A percentile compares a stretch with the other conserved stretches of the same genome.
phyloP scores from a whole-genome alignment of 2,329 filamentous ascomycete genomes.

The Pseudovirgaria hyperparasitica region DNA sequence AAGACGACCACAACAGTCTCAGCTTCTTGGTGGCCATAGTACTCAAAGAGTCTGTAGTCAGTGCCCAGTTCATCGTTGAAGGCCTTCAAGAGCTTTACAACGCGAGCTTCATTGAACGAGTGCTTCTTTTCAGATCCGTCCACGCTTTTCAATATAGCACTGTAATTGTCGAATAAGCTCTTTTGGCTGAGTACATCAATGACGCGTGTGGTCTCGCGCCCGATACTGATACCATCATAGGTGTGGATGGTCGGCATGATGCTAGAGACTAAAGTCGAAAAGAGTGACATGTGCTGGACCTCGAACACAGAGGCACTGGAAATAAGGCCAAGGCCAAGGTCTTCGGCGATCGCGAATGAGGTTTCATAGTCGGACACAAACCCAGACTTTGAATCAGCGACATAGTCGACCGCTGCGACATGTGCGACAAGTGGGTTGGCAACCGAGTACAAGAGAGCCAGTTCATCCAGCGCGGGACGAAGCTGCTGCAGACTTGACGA shows the following conservation, averaged over 20 bases:
- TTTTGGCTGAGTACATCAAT: slow-evolving; percentile 68
- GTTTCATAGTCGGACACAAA: slow-evolving; percentile 80
- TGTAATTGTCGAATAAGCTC: slow-evolving; percentile 57
- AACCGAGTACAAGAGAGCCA: slow-evolving; percentile 80
- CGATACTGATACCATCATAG: slow-evolving; percentile 75
- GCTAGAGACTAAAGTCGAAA: slow-evolving; percentile 67
- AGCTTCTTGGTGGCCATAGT: slow-evolving; percentile 68
- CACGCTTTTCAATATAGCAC: slow-evolving; percentile 49
- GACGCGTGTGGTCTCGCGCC: slow-evolving; percentile 68
- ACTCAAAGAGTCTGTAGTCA: slow-evolving; percentile 87
- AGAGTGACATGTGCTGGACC: slow-evolving; percentile 88
- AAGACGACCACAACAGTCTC: slow-evolving; percentile 84
- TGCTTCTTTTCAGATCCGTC: slow-evolving; percentile 54
- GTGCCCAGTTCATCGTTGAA: slow-evolving; percentile 91
- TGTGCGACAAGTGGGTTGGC: slow-evolving; percentile 90
- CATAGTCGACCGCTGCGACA: slow-evolving; percentile 81
- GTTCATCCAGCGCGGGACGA: slow-evolving; percentile 75
- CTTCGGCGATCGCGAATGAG: slow-evolving; percentile 70
- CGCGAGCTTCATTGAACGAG: slow-evolving; percentile 57
- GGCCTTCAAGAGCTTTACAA: slow-evolving; percentile 55
- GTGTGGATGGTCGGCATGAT: slow-evolving; percentile 75
- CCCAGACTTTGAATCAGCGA: slow-evolving; percentile 48
- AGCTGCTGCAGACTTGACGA: slow-evolving; percentile 71
- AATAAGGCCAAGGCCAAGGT: slow-evolving; percentile 77
- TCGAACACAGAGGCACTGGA: slow-evolving; percentile 80